A percentile compares a stretch with the other conserved stretches of the same genome.
These are phyloP conservation scores for Chytriomyces sp. DNA, from an alignment of 192 early-diverging fungal genomes.

Conservation along the genomic window DNA sequence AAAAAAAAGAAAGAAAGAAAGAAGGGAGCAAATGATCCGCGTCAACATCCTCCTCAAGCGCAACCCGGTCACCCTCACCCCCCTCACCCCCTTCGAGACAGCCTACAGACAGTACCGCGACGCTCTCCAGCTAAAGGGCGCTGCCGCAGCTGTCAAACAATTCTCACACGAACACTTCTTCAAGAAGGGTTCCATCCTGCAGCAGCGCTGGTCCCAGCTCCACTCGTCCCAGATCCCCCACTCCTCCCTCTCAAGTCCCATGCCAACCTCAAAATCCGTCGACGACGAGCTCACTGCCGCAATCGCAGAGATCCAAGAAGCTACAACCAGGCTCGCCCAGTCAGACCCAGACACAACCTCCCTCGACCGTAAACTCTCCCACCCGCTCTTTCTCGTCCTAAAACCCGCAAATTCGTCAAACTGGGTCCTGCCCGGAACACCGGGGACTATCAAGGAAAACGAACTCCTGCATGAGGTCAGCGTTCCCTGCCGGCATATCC, in stretches of 20 bases:
- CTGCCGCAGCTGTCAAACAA: conserved; percentile 51
- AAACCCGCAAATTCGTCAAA: conserved; percentile 46
- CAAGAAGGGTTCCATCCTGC: conserved; percentile 74
- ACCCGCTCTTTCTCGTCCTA: conserved; percentile 82
- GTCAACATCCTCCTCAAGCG: conserved; percentile 72
- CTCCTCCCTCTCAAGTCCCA: conserved; percentile 8
- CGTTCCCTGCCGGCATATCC: neutral
- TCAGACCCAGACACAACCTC: conserved; percentile 73
- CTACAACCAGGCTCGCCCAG: conserved; percentile 58
- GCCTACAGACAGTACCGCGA: conserved; percentile 74
- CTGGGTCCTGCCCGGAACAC: neutral
- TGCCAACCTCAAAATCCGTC: conserved; percentile 15
- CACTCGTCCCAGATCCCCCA: conserved; percentile 15
- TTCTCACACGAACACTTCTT: conserved; percentile 75
- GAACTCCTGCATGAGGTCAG: neutral
- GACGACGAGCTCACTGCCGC: conserved; percentile 52
- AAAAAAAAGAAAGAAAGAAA: conserved; percentile 14
- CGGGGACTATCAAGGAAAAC: neutral
- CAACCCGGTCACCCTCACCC: conserved; percentile 65
- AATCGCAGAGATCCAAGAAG: conserved; percentile 24
- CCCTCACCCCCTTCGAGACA: conserved; percentile 62
- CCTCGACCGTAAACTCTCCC: conserved; percentile 75
- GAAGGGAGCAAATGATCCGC: neutral
- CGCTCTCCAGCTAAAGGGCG: conserved; percentile 38
- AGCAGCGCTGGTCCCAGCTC: conserved; percentile 58